Base-by-base conservation (phyloP, 805 yeast species). In the Metschnikowia baotianmanensis region DNA sequence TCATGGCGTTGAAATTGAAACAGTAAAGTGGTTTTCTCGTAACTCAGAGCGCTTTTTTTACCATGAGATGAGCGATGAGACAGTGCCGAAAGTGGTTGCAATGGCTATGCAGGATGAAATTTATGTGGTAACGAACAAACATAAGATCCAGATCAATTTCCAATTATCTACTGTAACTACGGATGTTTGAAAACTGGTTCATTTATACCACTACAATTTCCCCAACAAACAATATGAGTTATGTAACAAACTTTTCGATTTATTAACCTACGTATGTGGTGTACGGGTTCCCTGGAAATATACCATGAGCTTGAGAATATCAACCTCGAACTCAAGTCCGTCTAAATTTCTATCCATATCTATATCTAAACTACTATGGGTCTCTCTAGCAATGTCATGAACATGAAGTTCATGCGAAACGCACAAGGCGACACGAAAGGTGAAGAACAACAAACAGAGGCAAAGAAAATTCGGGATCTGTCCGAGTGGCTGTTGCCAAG, bases 371-470 rank as follows among this genome's bases (percentile, higher is more conserved):
- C 21, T 10, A 11, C 11, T 25, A 40, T 40, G 43, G 46, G 62
- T 6, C 58, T 69, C 38, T 83, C 93, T 20, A 77, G 78, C 53
- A 74, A 88, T 53, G 86, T 87, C 53, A 69, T 83, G 80, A 83
- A 82, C 75, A 87, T 87, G 96, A 87, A 86, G 71, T 69, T 70
- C 71, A 69, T 69, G 72, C 64, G 59, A 42, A 58, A 55, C 31
- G 56, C 71, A 25, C 77, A 74, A 17, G 71, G 63, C 27, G 56
- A 57, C n/a, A 56, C 44, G 52, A 57, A 58, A 21, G 58, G 59
- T n/a, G 68, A 64, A 28, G 64, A 58, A 27, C 38, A 32, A 30
- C 35, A 24, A 11, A 13, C 35, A 3, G 47, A 55, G 28, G 55
- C 56, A 39, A 62, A 56, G 34, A 74, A 69, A 39, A 59, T 74